These are phyloP conservation scores for Gliomastix tumulicola DNA, from an alignment of 2,329 filamentous ascomycete genomes.

Conservation along the genomic window DNA sequence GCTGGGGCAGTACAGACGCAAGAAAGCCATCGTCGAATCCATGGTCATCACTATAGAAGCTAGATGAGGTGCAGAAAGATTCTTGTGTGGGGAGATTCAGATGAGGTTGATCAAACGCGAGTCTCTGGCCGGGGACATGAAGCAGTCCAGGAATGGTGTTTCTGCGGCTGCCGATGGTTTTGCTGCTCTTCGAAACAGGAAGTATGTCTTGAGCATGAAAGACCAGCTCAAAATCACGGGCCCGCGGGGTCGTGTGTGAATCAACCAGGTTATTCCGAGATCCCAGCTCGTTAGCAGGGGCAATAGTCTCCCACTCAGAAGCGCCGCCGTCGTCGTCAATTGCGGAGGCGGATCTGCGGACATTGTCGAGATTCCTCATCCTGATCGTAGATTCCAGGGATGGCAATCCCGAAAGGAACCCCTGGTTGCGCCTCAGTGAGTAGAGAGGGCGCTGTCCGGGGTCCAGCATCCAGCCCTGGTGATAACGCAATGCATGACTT, in stretches of 20 bases:
- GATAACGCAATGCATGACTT: no score
- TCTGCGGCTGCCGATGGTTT: background rate
- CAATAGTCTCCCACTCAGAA: slow-evolving; percentile 7
- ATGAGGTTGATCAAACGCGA: slow-evolving; percentile 5
- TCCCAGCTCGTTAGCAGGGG: slow-evolving; percentile 1
- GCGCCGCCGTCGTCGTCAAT: background rate
- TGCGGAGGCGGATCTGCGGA: slow-evolving; percentile 14
- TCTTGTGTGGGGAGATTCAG: slow-evolving; percentile 6
- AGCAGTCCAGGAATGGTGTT: slow-evolving; percentile 5
- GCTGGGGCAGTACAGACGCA: background rate
- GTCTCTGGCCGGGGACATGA: slow-evolving; percentile 4
- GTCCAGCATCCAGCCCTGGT: no score
- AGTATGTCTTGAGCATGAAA: background rate
- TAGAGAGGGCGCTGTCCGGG: no score
- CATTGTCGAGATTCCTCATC: no score
- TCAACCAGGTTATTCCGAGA: background rate
- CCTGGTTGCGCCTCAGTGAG: no score
- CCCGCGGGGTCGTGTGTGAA: background rate
- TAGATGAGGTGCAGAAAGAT: slow-evolving; percentile 18
- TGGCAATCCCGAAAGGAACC: no score
- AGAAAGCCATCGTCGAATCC: slow-evolving; percentile 2
- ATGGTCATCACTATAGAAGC: slow-evolving; percentile 14
- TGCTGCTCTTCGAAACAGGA: background rate
- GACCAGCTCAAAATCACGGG: slow-evolving; percentile 1
- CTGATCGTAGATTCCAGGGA: no score